A percentile compares a stretch with the other conserved stretches of the same genome.
Evolutionary conservation across 768 basidiomycete species (phyloP).

Genomic region (Collybiopsis luxurians): DNA sequence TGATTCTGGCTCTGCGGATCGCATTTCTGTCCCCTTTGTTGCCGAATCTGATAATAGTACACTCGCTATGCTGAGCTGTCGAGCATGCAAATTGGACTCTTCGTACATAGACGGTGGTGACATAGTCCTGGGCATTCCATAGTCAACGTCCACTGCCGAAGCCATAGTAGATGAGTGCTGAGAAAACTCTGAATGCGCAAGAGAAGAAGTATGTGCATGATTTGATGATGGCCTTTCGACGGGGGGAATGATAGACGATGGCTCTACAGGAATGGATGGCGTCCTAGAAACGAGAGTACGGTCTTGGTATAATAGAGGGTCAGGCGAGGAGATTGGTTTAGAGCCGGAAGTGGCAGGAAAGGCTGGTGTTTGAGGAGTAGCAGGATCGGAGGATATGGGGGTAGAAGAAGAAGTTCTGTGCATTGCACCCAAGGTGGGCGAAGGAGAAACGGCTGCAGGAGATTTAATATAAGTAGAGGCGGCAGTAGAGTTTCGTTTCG

Average conservation of each 20-base stretch:
- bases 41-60: background rate
- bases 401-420: constrained; percentile 7
- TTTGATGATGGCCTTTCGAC: background rate
- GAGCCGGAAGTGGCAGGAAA: constrained; percentile 11
- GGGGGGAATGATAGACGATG: background rate
- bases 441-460: constrained; percentile 8
- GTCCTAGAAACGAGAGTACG: background rate
- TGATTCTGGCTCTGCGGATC: background rate
- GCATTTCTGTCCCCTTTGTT: background rate
- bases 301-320: constrained; percentile 14
- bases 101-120: constrained; percentile 6
- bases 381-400: constrained; percentile 7
- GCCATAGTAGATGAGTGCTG: background rate
- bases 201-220: constrained; percentile 1
- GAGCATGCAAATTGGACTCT: background rate
- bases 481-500: constrained; percentile 54
- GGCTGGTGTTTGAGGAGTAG: constrained; percentile 8
- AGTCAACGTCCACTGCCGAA: constrained; percentile 1
- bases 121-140: constrained; percentile 1
- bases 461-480: constrained; percentile 15
- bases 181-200: constrained; percentile 1
- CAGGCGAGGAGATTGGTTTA: constrained; percentile 23
- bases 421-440: constrained; percentile 9
- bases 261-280: background rate
- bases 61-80: background rate